Percentiles rank a stretch among this genome's conserved stretches.
Conservation (phyloP, 2,329 filamentous ascomycete species). For the Trichoderma oligosporum region DNA sequence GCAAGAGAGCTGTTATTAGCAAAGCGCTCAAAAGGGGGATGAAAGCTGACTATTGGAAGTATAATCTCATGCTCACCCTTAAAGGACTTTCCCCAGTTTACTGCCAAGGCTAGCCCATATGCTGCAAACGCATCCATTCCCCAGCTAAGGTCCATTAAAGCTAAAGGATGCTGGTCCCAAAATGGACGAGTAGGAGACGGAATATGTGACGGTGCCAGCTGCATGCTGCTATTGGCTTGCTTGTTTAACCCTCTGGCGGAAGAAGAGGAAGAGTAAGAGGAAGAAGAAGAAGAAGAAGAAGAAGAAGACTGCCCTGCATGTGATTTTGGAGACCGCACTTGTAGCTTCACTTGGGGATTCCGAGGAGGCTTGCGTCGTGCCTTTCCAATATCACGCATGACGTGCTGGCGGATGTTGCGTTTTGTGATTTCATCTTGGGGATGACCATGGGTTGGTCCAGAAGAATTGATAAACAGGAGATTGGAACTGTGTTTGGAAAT, state of each 20-base stretch:
- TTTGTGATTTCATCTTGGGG: slow-evolving; percentile 7
- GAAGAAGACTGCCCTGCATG: neutral
- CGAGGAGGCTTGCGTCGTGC: slow-evolving; percentile 16
- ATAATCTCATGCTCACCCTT: neutral
- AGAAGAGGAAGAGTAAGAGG: neutral
- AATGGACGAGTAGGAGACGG: slow-evolving; percentile 1
- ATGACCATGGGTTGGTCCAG: neutral
- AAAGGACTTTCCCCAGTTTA: neutral
- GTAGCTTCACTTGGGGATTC: slow-evolving; percentile 11
- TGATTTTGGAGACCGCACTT: neutral
- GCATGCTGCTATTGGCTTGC: neutral
- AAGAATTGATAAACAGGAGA: slow-evolving; percentile 17
- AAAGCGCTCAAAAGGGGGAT: neutral
- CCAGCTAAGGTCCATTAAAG: neutral
- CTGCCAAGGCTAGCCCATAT: slow-evolving; percentile 6
- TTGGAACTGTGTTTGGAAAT: neutral
- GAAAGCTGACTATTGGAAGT: neutral
- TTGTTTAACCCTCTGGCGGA: neutral
- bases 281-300: neutral
- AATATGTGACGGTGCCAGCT: neutral
- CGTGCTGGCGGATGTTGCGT: slow-evolving; percentile 14
- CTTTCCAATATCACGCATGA: slow-evolving; percentile 18
- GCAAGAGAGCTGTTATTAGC: neutral
- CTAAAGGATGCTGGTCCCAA: slow-evolving; percentile 14
- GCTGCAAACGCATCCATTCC: slow-evolving; percentile 16